These are phyloP conservation scores for Arthrobotrys pseudoclavata DNA, from an alignment of 2,329 filamentous ascomycete genomes.

Conservation along the genomic window DNA sequence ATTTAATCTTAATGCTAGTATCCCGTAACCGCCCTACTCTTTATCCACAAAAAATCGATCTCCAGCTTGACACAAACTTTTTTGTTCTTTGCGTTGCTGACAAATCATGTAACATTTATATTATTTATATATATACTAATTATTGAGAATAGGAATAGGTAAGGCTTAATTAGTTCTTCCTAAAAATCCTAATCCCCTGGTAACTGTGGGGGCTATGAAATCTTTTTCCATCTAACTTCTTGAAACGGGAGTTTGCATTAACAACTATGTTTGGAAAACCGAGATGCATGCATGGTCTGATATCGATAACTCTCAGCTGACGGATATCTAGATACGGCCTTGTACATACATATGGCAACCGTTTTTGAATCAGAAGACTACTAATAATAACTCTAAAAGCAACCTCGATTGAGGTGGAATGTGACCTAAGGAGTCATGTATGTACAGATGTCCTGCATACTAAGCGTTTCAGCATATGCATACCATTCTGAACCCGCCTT, in stretches of 20 bases:
- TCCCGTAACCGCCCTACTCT: neutral
- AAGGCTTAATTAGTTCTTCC: neutral
- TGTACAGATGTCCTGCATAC: constrained; percentile 30
- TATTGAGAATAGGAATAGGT: neutral
- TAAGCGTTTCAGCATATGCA: constrained; percentile 27
- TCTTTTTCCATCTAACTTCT: constrained; percentile 18
- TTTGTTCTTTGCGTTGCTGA: constrained; percentile 44
- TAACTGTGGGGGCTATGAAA: constrained; percentile 24
- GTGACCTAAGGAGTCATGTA: constrained; percentile 20
- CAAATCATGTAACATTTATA: constrained; percentile 46
- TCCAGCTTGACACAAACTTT: neutral
- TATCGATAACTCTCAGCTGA: constrained; percentile 29
- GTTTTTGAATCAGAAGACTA: neutral
- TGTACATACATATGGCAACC: constrained; percentile 19
- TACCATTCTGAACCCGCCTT: constrained; percentile 1
- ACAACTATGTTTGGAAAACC: constrained; percentile 24
- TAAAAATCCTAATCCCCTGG: neutral
- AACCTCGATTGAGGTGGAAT: constrained; percentile 3
- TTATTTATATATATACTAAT: neutral
- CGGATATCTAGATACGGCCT: constrained; percentile 6
- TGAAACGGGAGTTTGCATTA: constrained; percentile 18
- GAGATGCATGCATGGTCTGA: constrained; percentile 28
- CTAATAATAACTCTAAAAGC: constrained; percentile 22
- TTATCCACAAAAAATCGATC: neutral
- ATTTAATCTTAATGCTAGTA: neutral